Conservation (phyloP, 139 green algal genomes). For the Chlamydomonas incerta region DNA sequence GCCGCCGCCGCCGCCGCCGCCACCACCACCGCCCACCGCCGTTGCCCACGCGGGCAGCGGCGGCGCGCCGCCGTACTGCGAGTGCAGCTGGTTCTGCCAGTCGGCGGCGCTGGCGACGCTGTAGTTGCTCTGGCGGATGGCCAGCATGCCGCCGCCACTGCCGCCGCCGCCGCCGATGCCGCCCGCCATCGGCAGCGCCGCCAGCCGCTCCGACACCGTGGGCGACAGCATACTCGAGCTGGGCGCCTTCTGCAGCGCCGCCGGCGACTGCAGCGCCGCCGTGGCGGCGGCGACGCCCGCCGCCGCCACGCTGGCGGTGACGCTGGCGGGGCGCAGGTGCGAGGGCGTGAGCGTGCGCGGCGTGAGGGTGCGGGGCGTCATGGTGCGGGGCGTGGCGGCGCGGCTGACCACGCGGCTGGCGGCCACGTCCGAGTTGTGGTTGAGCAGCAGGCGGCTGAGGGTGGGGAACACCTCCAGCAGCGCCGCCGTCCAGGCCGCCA, state of each 20-base stretch:
- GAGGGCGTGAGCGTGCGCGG: constrained; percentile 36
- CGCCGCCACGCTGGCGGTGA: not conserved
- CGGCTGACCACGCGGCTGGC: not conserved
- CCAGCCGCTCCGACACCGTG: too few relatives aligned
- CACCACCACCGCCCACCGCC: too few relatives aligned
- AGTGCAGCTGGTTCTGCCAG: too few relatives aligned
- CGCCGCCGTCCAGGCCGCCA: constrained; percentile 19
- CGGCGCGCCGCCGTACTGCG: too few relatives aligned
- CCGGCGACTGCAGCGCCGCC: not conserved
- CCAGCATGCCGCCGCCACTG: too few relatives aligned
- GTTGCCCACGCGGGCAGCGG: too few relatives aligned
- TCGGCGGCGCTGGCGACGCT: too few relatives aligned
- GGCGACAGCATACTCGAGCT: too few relatives aligned
- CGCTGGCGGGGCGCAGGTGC: constrained; percentile 8
- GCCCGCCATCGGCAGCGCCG: too few relatives aligned
- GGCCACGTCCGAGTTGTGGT: constrained; percentile 33
- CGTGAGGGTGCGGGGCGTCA: constrained; percentile 31
- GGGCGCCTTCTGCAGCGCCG: too few relatives aligned
- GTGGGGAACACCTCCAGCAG: constrained; percentile 37
- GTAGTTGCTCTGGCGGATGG: too few relatives aligned
- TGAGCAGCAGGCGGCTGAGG: constrained; percentile 31
- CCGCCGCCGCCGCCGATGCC: too few relatives aligned
- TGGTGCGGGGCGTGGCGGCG: constrained; percentile 19
- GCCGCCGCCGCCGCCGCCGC: not conserved
- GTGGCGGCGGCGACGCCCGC: not conserved